A percentile compares a stretch with the other conserved stretches of the same genome.
phyloP scores from a whole-genome alignment of 176 grass and related monocot species.

The Triticum turgidum region DNA sequence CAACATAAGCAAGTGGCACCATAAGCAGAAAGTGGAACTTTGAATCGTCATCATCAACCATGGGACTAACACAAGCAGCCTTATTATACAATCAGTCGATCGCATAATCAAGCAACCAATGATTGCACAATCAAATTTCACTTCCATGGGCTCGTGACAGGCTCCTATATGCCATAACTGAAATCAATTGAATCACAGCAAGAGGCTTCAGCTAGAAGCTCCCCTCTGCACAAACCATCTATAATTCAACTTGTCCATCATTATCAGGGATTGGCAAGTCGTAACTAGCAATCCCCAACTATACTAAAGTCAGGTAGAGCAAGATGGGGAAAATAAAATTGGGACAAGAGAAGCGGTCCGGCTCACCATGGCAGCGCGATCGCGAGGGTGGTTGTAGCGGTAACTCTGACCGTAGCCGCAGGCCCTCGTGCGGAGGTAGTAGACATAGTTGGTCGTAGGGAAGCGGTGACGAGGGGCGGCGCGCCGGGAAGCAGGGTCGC shows the following conservation, averaged over 20 bases:
- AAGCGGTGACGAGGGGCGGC: too few relatives aligned
- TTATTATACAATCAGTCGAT: too few relatives aligned
- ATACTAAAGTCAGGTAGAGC: conserved; percentile 4
- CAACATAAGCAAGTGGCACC: too few relatives aligned
- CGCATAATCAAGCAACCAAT: too few relatives aligned
- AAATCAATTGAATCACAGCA: too few relatives aligned
- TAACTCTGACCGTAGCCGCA: conserved; percentile 82
- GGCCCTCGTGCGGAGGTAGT: conserved; percentile 78
- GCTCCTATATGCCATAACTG: not conserved
- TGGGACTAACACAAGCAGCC: too few relatives aligned
- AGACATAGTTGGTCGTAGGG: conserved; percentile 48
- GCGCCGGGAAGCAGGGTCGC: too few relatives aligned
- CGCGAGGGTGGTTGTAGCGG: conserved; percentile 89
- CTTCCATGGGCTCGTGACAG: not conserved
- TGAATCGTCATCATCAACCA: not conserved
- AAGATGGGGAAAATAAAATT: not conserved
- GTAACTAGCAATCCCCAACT: not conserved
- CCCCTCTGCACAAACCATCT: too few relatives aligned
- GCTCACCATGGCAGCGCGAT: conserved; percentile 52
- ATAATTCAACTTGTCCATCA: not conserved
- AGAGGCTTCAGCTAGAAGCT: too few relatives aligned
- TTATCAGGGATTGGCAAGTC: conserved; percentile 21
- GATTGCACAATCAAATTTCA: too few relatives aligned
- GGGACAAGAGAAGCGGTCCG: not conserved
- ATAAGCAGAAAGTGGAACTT: too few relatives aligned